A percentile compares a stretch with the other conserved stretches of the same genome.
Evolutionary conservation across 495 filamentous ascomycete genomes (phyloP).

Genomic region (Massariosphaeria phaeospora): DNA sequence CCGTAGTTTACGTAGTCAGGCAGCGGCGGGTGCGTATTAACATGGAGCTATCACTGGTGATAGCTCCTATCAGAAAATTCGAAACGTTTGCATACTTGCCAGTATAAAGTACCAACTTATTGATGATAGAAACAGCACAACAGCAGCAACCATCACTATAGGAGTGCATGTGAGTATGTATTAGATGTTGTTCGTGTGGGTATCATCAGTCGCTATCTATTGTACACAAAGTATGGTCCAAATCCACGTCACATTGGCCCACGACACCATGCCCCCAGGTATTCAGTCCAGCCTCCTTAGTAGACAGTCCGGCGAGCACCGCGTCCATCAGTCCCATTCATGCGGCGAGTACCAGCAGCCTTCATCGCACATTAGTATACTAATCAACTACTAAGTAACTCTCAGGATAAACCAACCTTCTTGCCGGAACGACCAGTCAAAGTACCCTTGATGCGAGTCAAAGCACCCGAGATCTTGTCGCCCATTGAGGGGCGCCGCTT

Average conservation of each 20-base stretch:
- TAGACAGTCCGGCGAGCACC: constrained; percentile 30
- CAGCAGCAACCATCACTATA: no score
- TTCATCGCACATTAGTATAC: constrained; percentile 33
- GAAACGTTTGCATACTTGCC: no score
- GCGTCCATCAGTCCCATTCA: constrained; percentile 67
- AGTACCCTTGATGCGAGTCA: constrained; percentile 61
- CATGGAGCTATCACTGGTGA: no score
- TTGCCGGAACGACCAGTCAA: constrained; percentile 57
- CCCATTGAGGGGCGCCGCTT: constrained; percentile 56
- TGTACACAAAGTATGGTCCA: background rate
- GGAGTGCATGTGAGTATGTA: no score
- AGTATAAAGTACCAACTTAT: no score
- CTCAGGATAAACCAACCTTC: constrained; percentile 47
- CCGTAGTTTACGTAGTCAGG: no score
- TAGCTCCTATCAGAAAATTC: no score
- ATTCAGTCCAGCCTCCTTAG: no score
- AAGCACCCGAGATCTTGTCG: constrained; percentile 65
- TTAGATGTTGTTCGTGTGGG: no score
- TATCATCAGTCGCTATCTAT: constrained; percentile 21
- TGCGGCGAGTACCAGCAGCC: constrained; percentile 66
- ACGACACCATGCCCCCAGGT: no score
- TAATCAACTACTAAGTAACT: background rate
- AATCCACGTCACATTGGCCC: background rate
- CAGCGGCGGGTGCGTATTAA: no score
- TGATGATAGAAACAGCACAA: no score